These are phyloP conservation scores for Penicillium aurantiogriseum DNA, from an alignment of 2,329 filamentous ascomycete genomes.

Conservation along the genomic window DNA sequence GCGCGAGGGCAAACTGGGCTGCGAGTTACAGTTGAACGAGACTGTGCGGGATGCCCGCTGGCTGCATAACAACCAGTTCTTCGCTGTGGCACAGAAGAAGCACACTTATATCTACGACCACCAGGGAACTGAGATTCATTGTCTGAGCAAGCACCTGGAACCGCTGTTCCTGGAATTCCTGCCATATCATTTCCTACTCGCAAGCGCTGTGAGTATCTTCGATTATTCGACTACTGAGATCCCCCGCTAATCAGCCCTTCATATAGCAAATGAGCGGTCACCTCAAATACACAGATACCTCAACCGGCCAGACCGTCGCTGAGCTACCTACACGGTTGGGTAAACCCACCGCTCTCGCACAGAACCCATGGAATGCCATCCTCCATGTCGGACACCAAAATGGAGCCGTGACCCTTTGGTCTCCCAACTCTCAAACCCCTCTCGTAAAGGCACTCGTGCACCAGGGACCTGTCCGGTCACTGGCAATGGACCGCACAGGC, in stretches of 20 bases:
- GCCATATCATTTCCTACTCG: conserved; percentile 91
- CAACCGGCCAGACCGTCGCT: conserved; percentile 82
- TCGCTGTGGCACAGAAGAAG: conserved; percentile 94
- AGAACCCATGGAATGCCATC: conserved; percentile 91
- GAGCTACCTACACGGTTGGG: conserved; percentile 84
- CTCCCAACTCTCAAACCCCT: conserved; percentile 81
- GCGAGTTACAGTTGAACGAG: conserved; percentile 86
- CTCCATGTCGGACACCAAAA: conserved; percentile 93
- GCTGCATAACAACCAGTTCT: conserved; percentile 90
- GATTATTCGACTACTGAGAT: neutral
- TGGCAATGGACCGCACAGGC: conserved; percentile 85
- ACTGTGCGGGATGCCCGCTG: conserved; percentile 86
- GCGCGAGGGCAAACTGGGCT: conserved; percentile 85
- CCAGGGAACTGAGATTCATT: conserved; percentile 87
- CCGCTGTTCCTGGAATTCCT: conserved; percentile 93
- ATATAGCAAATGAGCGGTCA: conserved; percentile 71
- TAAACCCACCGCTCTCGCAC: conserved; percentile 75
- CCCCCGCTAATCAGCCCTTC: neutral
- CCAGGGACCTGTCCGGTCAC: conserved; percentile 77
- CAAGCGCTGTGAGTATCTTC: conserved; percentile 66
- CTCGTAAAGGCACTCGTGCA: conserved; percentile 91
- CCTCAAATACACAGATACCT: conserved; percentile 92
- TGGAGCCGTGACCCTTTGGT: conserved; percentile 92
- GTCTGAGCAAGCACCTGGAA: conserved; percentile 84
- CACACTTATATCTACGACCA: conserved; percentile 95